Evolutionary conservation across 176 grass and related monocot genomes (phyloP).

Genomic region (Chrysopogon serrulatus): DNA sequence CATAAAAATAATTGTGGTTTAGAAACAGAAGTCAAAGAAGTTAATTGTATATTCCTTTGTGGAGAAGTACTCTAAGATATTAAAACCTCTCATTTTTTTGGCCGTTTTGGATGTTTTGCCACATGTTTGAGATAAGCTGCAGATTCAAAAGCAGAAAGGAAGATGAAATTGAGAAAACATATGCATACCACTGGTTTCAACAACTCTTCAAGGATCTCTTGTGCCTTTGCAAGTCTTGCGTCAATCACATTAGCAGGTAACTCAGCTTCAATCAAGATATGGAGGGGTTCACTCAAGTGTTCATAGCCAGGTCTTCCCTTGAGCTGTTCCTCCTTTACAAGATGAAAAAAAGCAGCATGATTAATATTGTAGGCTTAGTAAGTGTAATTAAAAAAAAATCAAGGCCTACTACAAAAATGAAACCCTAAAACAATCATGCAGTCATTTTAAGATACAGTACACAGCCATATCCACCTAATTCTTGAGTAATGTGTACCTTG

Average conservation of each 20-base stretch:
- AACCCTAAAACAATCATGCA: not conserved
- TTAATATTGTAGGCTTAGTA: not conserved
- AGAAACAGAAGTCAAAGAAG: not conserved
- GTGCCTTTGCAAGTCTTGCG: constrained; percentile 77
- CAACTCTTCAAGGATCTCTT: constrained; percentile 92
- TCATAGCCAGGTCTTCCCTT: constrained; percentile 89
- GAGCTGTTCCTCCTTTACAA: constrained; percentile 84
- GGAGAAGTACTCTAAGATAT: not conserved
- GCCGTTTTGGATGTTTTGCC: not conserved
- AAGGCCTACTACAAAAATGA: not conserved
- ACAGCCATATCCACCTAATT: not conserved
- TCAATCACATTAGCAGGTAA: constrained; percentile 87
- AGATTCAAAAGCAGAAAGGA: not conserved
- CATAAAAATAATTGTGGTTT: not conserved
- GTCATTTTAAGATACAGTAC: not conserved
- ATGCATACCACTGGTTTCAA: constrained; percentile 86
- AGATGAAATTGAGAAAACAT: not conserved
- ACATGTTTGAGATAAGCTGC: not conserved
- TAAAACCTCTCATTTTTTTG: not conserved
- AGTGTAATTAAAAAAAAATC: not conserved
- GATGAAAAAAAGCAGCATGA: constrained; percentile 30
- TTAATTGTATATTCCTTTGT: not conserved
- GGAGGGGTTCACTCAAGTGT: constrained; percentile 89
- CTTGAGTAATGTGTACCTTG: constrained; percentile 50
- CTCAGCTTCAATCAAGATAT: constrained; percentile 97